A percentile compares a stretch with the other conserved stretches of the same genome.
These are phyloP conservation scores for Blastobotrys persicus DNA, from an alignment of 1,139 yeast genomes.

Conservation along the genomic window DNA sequence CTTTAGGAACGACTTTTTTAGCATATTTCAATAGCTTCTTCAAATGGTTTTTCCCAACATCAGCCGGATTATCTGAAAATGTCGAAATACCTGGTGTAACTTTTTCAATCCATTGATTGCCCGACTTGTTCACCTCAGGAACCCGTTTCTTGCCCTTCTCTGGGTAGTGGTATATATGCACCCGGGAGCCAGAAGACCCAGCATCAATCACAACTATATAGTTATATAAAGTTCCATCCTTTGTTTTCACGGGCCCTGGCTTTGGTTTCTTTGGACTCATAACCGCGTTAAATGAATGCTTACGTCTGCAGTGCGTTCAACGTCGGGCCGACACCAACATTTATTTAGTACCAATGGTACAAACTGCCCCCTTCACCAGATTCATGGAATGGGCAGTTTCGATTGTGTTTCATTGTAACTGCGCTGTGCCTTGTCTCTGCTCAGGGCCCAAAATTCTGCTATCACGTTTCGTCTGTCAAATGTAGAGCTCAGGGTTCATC, in stretches of 20 bases:
- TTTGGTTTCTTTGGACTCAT: slow-evolving; percentile 7
- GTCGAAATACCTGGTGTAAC: slow-evolving; percentile 68
- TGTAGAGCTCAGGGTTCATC: too few relatives aligned
- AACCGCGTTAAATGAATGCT: too few relatives aligned
- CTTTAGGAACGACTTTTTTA: slow-evolving; percentile 56
- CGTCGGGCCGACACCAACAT: not conserved
- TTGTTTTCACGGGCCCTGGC: slow-evolving; percentile 20
- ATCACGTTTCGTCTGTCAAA: too few relatives aligned
- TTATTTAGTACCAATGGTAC: too few relatives aligned
- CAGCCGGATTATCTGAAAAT: slow-evolving; percentile 48
- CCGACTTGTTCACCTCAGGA: slow-evolving; percentile 47
- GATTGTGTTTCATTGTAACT: too few relatives aligned
- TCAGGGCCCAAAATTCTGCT: too few relatives aligned
- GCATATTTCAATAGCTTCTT: slow-evolving; percentile 54
- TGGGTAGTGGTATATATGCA: slow-evolving; percentile 68
- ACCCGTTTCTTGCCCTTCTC: slow-evolving; percentile 27
- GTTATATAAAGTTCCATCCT: slow-evolving; percentile 52
- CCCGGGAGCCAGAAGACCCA: slow-evolving; percentile 79
- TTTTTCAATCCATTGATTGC: slow-evolving; percentile 56
- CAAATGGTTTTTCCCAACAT: slow-evolving; percentile 59
- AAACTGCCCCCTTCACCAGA: too few relatives aligned
- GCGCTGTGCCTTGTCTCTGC: too few relatives aligned
- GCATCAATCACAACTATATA: slow-evolving; percentile 77
- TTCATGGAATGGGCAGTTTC: too few relatives aligned
- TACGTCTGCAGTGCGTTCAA: too few relatives aligned